A percentile compares a stretch with the other conserved stretches of the same genome.
These are phyloP conservation scores for Venturiaceae sp. DNA, from an alignment of 2,329 filamentous ascomycete genomes.

Conservation along the genomic window DNA sequence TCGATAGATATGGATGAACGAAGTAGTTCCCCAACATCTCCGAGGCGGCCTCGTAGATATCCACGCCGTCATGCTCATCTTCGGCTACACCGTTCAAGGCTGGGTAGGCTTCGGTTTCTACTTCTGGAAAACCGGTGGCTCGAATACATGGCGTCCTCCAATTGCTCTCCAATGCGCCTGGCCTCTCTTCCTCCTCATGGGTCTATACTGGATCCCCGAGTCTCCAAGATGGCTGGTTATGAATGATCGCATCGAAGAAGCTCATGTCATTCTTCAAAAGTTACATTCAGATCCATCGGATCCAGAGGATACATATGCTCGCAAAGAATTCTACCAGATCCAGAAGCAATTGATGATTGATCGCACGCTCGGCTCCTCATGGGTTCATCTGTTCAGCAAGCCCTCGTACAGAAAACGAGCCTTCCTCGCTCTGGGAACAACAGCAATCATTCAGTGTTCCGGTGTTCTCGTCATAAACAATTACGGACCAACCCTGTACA, in stretches of 20 bases:
- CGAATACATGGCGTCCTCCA: conserved; percentile 16
- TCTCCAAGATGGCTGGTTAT: conserved; percentile 17
- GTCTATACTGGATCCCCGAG: conserved; percentile 12
- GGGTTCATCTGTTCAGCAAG: conserved; percentile 17
- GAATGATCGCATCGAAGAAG: conserved; percentile 14
- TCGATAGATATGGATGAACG: conserved; percentile 18
- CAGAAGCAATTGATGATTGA: conserved; percentile 20
- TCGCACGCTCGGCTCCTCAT: conserved; percentile 15
- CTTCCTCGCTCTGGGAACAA: conserved; percentile 17
- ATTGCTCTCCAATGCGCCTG: conserved; percentile 14
- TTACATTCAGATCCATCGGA: conserved; percentile 15
- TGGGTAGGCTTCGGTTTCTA: conserved; percentile 20
- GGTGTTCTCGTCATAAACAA: conserved; percentile 12
- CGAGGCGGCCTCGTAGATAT: conserved; percentile 24
- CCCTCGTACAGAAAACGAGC: conserved; percentile 18
- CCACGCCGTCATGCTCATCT: conserved; percentile 18
- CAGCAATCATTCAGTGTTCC: conserved; percentile 19
- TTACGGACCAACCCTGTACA: conserved; percentile 20
- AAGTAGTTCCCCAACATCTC: conserved; percentile 21
- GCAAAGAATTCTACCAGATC: conserved; percentile 20
- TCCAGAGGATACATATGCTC: conserved; percentile 16
- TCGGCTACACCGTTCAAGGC: conserved; percentile 15
- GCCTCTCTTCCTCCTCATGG: conserved; percentile 11
- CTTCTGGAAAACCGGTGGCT: conserved; percentile 14
- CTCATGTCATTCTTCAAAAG: conserved; percentile 13